Evolutionary conservation across 1,284 basidiomycete genomes (phyloP).

Genomic region (Irpex lacteus): DNA sequence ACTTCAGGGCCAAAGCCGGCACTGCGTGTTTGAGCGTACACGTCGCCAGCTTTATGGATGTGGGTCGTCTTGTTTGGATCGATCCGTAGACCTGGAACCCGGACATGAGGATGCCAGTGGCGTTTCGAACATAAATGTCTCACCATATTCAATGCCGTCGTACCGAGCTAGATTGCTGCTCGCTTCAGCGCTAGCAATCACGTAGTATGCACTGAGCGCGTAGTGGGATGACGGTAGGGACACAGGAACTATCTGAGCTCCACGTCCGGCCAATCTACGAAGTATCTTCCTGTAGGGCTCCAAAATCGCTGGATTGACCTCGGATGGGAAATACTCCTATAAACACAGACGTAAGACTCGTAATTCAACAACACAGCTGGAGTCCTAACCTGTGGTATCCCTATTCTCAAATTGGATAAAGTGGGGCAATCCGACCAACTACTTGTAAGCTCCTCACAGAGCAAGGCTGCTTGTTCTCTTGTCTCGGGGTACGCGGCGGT

Average conservation of each 20-base stretch:
- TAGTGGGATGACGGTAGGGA: constrained; percentile 77
- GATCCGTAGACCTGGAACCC: constrained; percentile 44
- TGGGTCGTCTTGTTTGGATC: constrained; percentile 41
- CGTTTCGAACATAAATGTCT: constrained; percentile 12
- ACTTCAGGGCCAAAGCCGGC: constrained; percentile 84
- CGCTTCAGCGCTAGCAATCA: constrained; percentile 92
- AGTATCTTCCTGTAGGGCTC: constrained; percentile 49
- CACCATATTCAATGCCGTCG: constrained; percentile 80
- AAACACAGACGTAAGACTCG: constrained; percentile 7
- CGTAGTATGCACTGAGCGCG: constrained; percentile 93
- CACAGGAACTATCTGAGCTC: constrained; percentile 73
- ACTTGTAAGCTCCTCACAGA: constrained; percentile 14
- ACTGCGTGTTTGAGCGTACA: constrained; percentile 62
- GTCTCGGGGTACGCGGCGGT: constrained; percentile 57
- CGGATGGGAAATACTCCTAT: constrained; percentile 81
- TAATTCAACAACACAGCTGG: constrained; percentile 22
- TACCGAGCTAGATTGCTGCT: constrained; percentile 91
- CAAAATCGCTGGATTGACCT: constrained; percentile 54
- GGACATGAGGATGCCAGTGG: neutral
- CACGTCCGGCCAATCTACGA: constrained; percentile 47
- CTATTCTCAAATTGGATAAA: constrained; percentile 51
- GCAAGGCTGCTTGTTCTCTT: constrained; percentile 32
- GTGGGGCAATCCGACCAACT: constrained; percentile 12
- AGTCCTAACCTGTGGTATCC: constrained; percentile 45
- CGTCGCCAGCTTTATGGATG: constrained; percentile 41